phyloP scores from a whole-genome alignment of 129 eudicot genomes.

The Lactuca saligna region DNA sequence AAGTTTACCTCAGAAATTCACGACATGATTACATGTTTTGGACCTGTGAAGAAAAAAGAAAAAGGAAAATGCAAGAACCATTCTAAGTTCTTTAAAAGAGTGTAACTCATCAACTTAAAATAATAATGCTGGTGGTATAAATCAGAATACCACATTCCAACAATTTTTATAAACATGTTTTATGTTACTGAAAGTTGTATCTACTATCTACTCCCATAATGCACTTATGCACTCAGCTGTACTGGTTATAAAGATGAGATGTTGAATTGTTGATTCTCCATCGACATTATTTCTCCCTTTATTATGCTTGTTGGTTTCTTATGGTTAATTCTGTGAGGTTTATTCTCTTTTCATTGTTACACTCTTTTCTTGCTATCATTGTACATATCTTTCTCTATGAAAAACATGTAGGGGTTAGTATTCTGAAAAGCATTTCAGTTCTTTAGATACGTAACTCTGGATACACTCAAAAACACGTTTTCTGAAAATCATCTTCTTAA shows the following conservation, averaged over 20 bases:
- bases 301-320: neutral
- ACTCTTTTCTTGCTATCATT: too few relatives aligned
- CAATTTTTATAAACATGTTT: neutral
- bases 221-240: too few relatives aligned
- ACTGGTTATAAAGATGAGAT: too few relatives aligned
- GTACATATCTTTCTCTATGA: too few relatives aligned
- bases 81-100: neutral
- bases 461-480: neutral
- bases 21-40: neutral
- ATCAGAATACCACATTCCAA: too few relatives aligned
- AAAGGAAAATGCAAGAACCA: neutral
- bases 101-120: conserved; percentile 1
- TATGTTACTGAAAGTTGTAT: neutral
- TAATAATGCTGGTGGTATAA: neutral
- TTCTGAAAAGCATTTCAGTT: conserved; percentile 4
- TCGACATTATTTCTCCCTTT: too few relatives aligned
- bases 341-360: neutral
- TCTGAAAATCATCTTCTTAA: neutral
- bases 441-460: neutral
- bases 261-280: too few relatives aligned
- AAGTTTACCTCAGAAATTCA: neutral
- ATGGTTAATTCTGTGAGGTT: neutral
- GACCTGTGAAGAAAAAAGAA: neutral
- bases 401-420: neutral
- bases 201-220: neutral